Conservation (phyloP, 1,284 basidiomycete genomes). For the Calocybe gambosa region DNA sequence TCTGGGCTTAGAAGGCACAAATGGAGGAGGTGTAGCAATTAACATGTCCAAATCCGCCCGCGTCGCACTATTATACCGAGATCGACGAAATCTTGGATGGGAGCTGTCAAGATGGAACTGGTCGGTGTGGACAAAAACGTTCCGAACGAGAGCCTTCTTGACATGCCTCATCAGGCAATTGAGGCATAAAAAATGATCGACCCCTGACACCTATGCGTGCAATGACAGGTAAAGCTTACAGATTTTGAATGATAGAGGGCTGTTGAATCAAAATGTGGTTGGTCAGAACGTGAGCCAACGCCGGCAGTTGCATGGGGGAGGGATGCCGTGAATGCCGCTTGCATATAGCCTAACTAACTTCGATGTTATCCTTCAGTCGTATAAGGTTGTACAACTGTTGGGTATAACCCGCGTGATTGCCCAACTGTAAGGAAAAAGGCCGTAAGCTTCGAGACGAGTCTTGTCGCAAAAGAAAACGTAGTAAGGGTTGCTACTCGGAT, state of each 20-base stretch:
- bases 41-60: conserved; percentile 9
- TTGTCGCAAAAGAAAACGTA: not conserved
- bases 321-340: not conserved
- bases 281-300: not conserved
- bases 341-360: not conserved
- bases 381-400: not conserved
- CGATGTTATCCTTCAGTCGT: not conserved
- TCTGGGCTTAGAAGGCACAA: conserved; percentile 7
- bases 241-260: conserved; percentile 11
- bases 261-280: not conserved
- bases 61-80: conserved; percentile 11
- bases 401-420: not conserved
- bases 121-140: not conserved
- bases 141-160: conserved; percentile 12
- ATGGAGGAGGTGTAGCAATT: conserved; percentile 14
- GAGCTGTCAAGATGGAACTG: conserved; percentile 13
- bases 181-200: not conserved
- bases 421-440: not conserved
- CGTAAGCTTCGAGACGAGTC: not conserved
- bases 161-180: conserved; percentile 13
- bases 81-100: conserved; percentile 13
- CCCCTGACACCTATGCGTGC: conserved; percentile 9
- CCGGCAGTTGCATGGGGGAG: conserved; percentile 1
- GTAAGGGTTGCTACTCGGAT: conserved; percentile 6
- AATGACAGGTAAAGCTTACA: conserved; percentile 10